Evolutionary conservation across 2,329 filamentous ascomycete genomes (phyloP).

Genomic region (Neopestalotiopsis rosae): DNA sequence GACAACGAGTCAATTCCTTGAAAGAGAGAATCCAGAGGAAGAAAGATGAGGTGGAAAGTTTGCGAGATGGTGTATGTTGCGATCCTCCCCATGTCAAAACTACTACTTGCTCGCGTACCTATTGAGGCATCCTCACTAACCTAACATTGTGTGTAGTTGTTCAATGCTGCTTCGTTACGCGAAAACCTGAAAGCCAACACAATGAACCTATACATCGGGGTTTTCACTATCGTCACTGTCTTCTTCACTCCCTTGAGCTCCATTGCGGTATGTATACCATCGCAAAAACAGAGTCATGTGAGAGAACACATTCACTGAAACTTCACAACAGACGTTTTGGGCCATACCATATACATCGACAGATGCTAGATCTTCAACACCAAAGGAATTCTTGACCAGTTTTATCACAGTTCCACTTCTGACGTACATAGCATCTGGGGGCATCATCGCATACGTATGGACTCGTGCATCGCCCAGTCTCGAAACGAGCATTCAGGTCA

Average conservation of each 20-base stretch:
- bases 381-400: constrained; percentile 19
- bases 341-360: background rate
- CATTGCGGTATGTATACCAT: constrained; percentile 14
- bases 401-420: constrained; percentile 20
- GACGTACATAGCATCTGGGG: constrained; percentile 13
- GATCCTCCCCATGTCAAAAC: background rate
- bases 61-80: constrained; percentile 20
- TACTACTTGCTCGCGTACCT: background rate
- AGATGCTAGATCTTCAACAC: background rate
- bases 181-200: constrained; percentile 23
- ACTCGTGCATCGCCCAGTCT: too few relatives aligned
- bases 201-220: constrained; percentile 20
- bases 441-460: too few relatives aligned
- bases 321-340: background rate
- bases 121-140: background rate
- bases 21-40: constrained; percentile 21
- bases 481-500: too few relatives aligned
- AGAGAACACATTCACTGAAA: too few relatives aligned
- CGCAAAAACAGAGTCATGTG: too few relatives aligned
- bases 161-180: constrained; percentile 22
- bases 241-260: constrained; percentile 23
- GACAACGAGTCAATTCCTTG: constrained; percentile 13
- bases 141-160: constrained; percentile 13
- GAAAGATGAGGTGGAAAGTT: constrained; percentile 23
- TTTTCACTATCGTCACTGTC: constrained; percentile 23